These are phyloP conservation scores for Suillus sp. DNA, from an alignment of 768 basidiomycete genomes.

Conservation along the genomic window DNA sequence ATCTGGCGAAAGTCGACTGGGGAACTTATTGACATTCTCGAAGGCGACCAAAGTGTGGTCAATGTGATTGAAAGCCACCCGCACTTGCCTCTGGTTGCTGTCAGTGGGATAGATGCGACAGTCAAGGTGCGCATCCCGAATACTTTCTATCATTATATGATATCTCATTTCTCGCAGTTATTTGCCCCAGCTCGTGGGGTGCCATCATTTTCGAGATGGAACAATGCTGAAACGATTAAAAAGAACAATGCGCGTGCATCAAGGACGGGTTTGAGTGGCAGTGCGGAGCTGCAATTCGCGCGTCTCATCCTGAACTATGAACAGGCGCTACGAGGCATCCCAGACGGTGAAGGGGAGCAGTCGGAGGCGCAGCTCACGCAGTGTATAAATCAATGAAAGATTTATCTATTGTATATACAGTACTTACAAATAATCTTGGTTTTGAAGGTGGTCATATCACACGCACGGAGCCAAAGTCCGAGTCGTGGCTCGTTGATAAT, in stretches of 20 bases:
- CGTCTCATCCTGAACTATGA: constrained; percentile 34
- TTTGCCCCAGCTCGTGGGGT: constrained; percentile 58
- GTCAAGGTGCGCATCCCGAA: constrained; percentile 60
- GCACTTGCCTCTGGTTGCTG: constrained; percentile 76
- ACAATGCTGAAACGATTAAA: constrained; percentile 56
- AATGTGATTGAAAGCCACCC: constrained; percentile 88
- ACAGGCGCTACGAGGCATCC: constrained; percentile 27
- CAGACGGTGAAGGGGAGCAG: constrained; percentile 23
- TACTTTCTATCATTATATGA: constrained; percentile 1
- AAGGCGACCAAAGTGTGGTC: constrained; percentile 80
- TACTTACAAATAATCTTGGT: constrained; percentile 8
- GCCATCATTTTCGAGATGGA: constrained; percentile 57
- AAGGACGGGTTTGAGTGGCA: constrained; percentile 23
- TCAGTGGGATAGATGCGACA: constrained; percentile 84
- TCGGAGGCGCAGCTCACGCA: constrained; percentile 27
- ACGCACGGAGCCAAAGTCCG: not conserved
- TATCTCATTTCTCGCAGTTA: constrained; percentile 42
- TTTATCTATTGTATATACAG: constrained; percentile 4
- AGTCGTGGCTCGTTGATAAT: constrained; percentile 10
- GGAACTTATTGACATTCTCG: constrained; percentile 70
- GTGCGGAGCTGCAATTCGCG: constrained; percentile 28
- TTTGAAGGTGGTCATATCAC: constrained; percentile 10
- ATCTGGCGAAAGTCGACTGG: constrained; percentile 78
- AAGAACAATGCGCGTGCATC: constrained; percentile 49
- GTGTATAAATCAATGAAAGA: constrained; percentile 33